Conservation (phyloP, 306 rosid species). For the Abrus pulchellus region DNA sequence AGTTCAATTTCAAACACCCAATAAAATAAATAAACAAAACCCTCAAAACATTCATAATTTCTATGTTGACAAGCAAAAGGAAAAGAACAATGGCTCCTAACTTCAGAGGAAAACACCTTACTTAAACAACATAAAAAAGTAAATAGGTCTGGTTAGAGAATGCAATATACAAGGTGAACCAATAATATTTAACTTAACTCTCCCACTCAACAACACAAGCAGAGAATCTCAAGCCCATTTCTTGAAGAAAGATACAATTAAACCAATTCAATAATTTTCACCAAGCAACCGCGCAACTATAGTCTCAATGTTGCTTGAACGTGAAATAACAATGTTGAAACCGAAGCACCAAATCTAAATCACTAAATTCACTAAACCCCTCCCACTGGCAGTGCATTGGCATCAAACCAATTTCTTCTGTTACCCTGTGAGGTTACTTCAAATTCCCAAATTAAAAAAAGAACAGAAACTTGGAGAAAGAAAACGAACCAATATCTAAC, state of each 20-base stretch:
- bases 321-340: background rate
- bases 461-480: background rate
- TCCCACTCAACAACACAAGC: background rate
- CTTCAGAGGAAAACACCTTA: slow-evolving; percentile 1
- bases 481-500: slow-evolving; percentile 70
- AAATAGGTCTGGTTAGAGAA: background rate
- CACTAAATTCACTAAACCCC: background rate
- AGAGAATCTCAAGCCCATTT: background rate
- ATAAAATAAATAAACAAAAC: background rate
- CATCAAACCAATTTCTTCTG: background rate
- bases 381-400: background rate
- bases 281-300: background rate
- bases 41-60: background rate
- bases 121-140: background rate
- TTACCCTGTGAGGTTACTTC: background rate
- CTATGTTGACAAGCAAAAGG: background rate
- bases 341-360: background rate
- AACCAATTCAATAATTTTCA: background rate
- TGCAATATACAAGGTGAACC: background rate
- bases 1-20: slow-evolving; percentile 14
- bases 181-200: background rate
- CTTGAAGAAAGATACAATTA: background rate
- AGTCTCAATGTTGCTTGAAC: background rate
- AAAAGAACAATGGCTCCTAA: slow-evolving; percentile 14
- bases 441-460: background rate